Evolutionary conservation across 495 filamentous ascomycete species (phyloP), one percentile per base, ranked within the genome.

Genomic region (Neurospora africana): DNA sequence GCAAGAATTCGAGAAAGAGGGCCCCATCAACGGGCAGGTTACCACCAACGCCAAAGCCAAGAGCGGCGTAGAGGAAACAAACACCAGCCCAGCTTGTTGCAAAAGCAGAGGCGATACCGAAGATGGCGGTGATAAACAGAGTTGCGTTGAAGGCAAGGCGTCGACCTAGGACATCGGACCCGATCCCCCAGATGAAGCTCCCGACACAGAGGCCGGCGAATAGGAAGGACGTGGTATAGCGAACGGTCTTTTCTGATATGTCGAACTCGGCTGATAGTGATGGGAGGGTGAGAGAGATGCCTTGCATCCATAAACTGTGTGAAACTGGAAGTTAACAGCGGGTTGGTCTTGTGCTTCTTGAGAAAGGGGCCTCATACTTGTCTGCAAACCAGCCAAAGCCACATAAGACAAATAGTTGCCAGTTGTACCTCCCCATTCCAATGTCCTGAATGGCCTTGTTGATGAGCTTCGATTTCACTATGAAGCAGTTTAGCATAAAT

Each of bases 391-490:
- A 95, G 19, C 92, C 93, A 81, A 93, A 95, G 0, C 93, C 93
- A 73, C 91, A 93, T 0, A 97, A 85, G 68, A 89, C 84, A 79
- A 97, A 95, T 15, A 95, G 81, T 75, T 92, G 86, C 92, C 91
- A 95, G 76, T 97, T 92, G 75, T 95, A 97, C 40, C 85, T 84
- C 53, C 93, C 93, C 90, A 95, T 95, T 8, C 93, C 93, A 74
- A 95, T 94, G 78, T 95, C 93, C 72, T 92, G 90, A 70, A 93
- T 89, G 4, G 91, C 91, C 70, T 88, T 87, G 79, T 93, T 94
- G 71, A 93, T 87, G 69, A 90, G 83, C 71, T 88, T 86, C 0
- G 83, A 84, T 77, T 86, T 87, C 74, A 87, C 85, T 87, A 68
- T 11, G 27, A 69, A 82, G 41, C 82, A 79, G 71, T 75, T 58